Percentiles rank a stretch among this genome's conserved stretches.
These are phyloP conservation scores for Termitomyces heimii DNA, from an alignment of 768 basidiomycete genomes.

Conservation along the genomic window DNA sequence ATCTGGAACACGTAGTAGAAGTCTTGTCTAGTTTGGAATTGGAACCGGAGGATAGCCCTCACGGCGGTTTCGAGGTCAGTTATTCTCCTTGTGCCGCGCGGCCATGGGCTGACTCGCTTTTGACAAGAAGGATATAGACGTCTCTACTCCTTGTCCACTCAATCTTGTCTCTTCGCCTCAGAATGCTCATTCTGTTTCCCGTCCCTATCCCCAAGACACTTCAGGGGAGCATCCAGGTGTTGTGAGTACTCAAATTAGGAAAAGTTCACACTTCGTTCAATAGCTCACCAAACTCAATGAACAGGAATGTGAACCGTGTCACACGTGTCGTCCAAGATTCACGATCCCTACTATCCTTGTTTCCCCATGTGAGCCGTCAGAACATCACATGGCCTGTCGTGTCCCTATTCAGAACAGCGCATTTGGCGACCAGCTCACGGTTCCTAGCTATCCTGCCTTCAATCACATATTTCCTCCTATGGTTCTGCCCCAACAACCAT, in stretches of 20 bases:
- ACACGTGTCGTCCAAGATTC: constrained; percentile 21
- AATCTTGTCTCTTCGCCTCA: not conserved
- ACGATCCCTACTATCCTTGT: constrained; percentile 46
- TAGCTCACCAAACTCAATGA: not conserved
- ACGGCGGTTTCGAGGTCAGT: not conserved
- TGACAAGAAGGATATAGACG: not conserved
- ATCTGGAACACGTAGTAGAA: not conserved
- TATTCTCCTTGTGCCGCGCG: not conserved
- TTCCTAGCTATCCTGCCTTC: constrained; percentile 40
- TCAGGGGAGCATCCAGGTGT: not conserved
- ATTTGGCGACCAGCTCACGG: constrained; percentile 43
- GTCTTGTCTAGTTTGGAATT: not conserved
- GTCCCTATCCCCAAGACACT: not conserved
- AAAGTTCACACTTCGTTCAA: not conserved
- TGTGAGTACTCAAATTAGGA: not conserved
- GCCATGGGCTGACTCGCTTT: not conserved
- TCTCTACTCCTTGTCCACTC: not conserved
- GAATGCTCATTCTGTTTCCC: not conserved
- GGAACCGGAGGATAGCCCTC: not conserved
- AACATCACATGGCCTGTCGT: constrained; percentile 34
- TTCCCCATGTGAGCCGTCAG: constrained; percentile 36
- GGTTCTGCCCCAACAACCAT: not conserved
- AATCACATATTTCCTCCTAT: constrained; percentile 43
- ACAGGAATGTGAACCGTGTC: constrained; percentile 13
- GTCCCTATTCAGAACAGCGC: constrained; percentile 51